These are phyloP conservation scores for Phytomonas sp. DNA, from an alignment of 208 protist species.

Conservation along the genomic window DNA sequence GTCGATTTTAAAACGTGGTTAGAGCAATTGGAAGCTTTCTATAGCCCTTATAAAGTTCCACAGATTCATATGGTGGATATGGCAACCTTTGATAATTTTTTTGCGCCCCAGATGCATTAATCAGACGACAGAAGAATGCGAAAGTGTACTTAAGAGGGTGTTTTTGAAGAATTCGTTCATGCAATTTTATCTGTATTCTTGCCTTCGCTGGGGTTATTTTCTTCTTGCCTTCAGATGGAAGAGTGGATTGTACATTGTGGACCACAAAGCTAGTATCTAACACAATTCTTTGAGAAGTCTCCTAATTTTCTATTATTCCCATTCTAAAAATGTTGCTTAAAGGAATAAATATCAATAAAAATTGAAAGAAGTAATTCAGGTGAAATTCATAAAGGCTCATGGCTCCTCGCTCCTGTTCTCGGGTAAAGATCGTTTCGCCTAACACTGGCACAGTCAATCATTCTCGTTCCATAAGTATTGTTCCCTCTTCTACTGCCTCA, in stretches of 20 bases:
- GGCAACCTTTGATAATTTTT: constrained; percentile 38
- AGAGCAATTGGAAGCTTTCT: constrained; percentile 23
- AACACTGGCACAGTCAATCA: constrained; percentile 32
- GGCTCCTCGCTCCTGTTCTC: constrained; percentile 22
- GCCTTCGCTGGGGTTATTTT: constrained; percentile 2
- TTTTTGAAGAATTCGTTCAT: constrained; percentile 3
- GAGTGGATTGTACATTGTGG: neutral
- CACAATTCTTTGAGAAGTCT: neutral
- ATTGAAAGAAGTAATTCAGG: constrained; percentile 2
- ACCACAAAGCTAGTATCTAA: neutral
- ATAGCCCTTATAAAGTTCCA: constrained; percentile 23
- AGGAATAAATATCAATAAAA: neutral
- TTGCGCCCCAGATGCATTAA: constrained; percentile 15
- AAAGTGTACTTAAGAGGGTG: neutral
- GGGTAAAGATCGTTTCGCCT: constrained; percentile 39
- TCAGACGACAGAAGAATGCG: neutral
- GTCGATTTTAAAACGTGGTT: constrained; percentile 31
- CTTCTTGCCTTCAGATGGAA: neutral
- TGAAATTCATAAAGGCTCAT: constrained; percentile 7
- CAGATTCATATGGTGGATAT: constrained; percentile 33
- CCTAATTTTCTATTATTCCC: neutral
- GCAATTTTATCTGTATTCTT: neutral
- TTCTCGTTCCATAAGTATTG: constrained; percentile 28
- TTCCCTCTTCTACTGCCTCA: constrained; percentile 12
- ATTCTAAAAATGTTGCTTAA: neutral